Evolutionary conservation across 192 early-diverging fungal genomes (phyloP).

Genomic region (Thoreauomyces humboldtii): DNA sequence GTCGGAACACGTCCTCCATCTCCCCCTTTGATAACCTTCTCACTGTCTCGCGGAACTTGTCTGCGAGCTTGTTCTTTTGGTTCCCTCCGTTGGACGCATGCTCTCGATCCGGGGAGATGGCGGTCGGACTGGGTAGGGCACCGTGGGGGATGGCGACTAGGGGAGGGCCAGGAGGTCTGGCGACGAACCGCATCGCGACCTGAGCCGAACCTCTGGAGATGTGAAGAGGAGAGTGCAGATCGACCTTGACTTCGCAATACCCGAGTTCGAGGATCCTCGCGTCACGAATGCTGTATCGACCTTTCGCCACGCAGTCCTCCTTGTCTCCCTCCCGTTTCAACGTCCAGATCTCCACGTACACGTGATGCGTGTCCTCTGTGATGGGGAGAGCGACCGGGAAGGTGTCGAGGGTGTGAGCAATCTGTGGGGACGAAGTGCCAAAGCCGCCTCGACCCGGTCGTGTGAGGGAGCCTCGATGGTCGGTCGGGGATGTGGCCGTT

Average conservation of each 20-base stretch:
- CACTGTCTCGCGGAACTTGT: slow-evolving; percentile 20
- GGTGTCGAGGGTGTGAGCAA: slow-evolving; percentile 18
- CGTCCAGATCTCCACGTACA: slow-evolving; percentile 23
- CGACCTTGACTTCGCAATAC: slow-evolving; percentile 17
- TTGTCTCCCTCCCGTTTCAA: slow-evolving; percentile 23
- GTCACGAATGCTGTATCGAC: slow-evolving; percentile 13
- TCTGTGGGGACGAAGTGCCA: too few relatives aligned
- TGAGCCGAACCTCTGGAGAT: slow-evolving; percentile 12
- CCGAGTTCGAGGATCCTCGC: slow-evolving; percentile 7
- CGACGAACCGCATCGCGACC: slow-evolving; percentile 9
- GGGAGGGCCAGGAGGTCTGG: slow-evolving; percentile 11
- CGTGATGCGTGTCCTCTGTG: slow-evolving; percentile 21
- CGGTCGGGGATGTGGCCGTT: slow-evolving; percentile 1
- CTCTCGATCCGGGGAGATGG: slow-evolving; percentile 12
- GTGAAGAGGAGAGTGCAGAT: slow-evolving; percentile 17
- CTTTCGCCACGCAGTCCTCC: slow-evolving; percentile 26
- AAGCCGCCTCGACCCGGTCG: too few relatives aligned
- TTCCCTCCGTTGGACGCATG: too few relatives aligned
- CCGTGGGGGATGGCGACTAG: slow-evolving; percentile 23
- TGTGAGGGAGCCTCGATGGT: not conserved
- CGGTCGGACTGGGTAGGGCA: slow-evolving; percentile 5
- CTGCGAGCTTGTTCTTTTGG: slow-evolving; percentile 5
- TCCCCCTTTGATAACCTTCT: slow-evolving; percentile 4
- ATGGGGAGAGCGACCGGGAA: slow-evolving; percentile 9
- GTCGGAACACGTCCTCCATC: slow-evolving; percentile 7